Base-by-base conservation (phyloP, 805 yeast genomes). In the Debaryomyces prosopidis region DNA sequence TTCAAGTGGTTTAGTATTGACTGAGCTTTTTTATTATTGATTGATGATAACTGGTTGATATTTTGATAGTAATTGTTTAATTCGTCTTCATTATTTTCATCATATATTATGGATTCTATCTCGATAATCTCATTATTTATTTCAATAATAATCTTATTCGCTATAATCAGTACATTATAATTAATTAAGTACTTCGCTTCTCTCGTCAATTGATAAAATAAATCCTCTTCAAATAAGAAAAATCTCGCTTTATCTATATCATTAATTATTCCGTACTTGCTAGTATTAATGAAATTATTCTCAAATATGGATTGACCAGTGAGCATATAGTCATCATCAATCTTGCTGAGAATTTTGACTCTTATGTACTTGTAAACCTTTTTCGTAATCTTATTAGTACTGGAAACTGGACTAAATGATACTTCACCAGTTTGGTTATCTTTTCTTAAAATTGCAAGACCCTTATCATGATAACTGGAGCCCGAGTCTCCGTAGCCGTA, bases 401-500 rank as follows among this genome's bases (percentile, higher is more conserved):
- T 50, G 2, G 53, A 44, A 2, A 69, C 48, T 1, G 76, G 73
- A 34, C 54, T 51, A 44, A 72, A 70, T 1, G 61, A 39, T 11
- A 71, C 55, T n/a, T 60, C 64, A 0, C 75, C 75, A 1, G 62
- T 55, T 3, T 39, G 39, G 15, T 57, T 47, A 58, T 77, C 66
- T 45, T 84, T 81, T 39, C 81, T 77, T 49, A 90, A 66, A 0
- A 86, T 63, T 0, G 96, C 97, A 36, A 85, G 66, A 2, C 97
- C 97, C 51, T 79, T 76, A 54, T 88, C 91, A 46, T 68, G 71
- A 56, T 81, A 89, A 16, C 73, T 79, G 1, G 96, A 87, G 0
- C 98, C 99, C 0, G 96, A 82, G 63, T 91, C 97, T 14, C 86
- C 91, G 67, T 80, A 92, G 0, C 98, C 98, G 59, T 87, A 94